A percentile compares a stretch with the other conserved stretches of the same genome.
Conservation (phyloP, 2,329 filamentous ascomycete genomes). For the Ophiostoma quercus region DNA sequence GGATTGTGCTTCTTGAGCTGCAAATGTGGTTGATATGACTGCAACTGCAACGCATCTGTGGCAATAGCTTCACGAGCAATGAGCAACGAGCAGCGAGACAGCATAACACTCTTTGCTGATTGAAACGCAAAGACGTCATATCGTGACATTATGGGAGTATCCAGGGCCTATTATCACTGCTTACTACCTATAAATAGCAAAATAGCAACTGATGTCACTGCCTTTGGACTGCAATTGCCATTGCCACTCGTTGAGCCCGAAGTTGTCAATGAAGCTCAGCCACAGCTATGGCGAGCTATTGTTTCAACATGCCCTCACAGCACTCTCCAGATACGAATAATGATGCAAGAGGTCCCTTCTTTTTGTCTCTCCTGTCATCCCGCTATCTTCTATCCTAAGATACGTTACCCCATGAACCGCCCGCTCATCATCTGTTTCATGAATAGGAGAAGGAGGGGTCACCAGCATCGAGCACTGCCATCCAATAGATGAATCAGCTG, state of each 20-base stretch:
- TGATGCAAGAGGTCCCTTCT: background rate
- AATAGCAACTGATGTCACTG: background rate
- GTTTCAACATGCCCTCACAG: background rate
- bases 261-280: background rate
- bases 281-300: background rate
- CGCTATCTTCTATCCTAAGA: too few relatives aligned
- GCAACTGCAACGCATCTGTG: background rate
- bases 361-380: background rate
- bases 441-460: background rate
- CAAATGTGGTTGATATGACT: background rate
- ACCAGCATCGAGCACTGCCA: background rate
- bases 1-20: background rate
- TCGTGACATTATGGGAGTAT: background rate
- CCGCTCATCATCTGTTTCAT: background rate
- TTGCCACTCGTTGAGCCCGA: background rate
- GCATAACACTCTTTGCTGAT: background rate
- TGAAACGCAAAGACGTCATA: constrained; percentile 4
- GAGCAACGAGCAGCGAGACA: background rate
- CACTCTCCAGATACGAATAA: background rate
- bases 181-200: background rate
- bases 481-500: background rate
- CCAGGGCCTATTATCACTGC: background rate
- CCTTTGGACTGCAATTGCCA: background rate
- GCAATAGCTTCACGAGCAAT: background rate
- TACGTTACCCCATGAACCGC: background rate